A percentile compares a stretch with the other conserved stretches of the same genome.
These are phyloP conservation scores for Paraphaeosphaeria minitans DNA, from an alignment of 2,329 filamentous ascomycete genomes.

Conservation along the genomic window DNA sequence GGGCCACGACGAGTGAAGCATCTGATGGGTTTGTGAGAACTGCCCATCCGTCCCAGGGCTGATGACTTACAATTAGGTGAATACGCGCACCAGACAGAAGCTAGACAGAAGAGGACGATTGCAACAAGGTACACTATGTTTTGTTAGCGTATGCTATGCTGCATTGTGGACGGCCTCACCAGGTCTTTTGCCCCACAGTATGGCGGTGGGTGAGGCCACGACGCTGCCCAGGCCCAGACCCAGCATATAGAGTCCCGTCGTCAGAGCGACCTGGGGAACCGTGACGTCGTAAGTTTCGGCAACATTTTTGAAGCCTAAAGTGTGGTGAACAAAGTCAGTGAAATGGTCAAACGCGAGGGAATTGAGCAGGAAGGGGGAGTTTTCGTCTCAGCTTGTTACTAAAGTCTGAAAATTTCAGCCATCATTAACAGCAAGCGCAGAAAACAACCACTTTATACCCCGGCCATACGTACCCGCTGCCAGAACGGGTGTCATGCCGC, in stretches of 20 bases:
- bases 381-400: no score
- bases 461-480: no score
- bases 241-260: constrained; percentile 93
- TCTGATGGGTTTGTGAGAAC: constrained; percentile 43
- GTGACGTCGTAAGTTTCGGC: constrained; percentile 69
- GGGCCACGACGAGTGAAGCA: constrained; percentile 75
- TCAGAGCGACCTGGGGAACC: constrained; percentile 77
- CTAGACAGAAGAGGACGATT: constrained; percentile 75
- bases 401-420: no score
- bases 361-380: no score
- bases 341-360: no score
- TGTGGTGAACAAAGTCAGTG: no score
- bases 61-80: constrained; percentile 66
- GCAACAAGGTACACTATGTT: constrained; percentile 74
- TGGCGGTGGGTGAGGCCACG: constrained; percentile 85
- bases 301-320: constrained; percentile 84
- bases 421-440: no score
- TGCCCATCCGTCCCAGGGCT: no score
- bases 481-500: constrained; percentile 87
- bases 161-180: neutral
- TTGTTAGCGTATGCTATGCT: neutral
- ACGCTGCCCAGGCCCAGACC: constrained; percentile 86
- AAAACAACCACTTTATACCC: no score
- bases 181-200: constrained; percentile 88
- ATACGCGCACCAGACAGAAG: constrained; percentile 83